phyloP scores from a whole-genome alignment of 2,329 filamentous ascomycete genomes.

The Lasiodiplodia theobromae region DNA sequence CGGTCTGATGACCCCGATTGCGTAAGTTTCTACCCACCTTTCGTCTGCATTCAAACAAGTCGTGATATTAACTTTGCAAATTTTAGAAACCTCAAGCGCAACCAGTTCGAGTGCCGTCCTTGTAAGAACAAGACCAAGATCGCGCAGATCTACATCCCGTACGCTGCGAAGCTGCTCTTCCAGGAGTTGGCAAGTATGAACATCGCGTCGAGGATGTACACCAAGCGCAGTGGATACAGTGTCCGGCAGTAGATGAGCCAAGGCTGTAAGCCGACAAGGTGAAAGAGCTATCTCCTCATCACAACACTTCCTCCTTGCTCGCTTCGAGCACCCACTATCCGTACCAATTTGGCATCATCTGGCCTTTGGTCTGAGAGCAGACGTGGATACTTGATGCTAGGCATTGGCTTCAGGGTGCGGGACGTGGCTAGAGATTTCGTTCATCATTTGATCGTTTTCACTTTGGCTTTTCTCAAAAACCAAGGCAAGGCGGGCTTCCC shows the following conservation, averaged over 20 bases:
- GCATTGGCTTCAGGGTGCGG: background rate
- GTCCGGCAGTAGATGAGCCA: conserved; percentile 47
- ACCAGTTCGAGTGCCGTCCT: conserved; percentile 93
- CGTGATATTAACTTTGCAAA: conserved; percentile 34
- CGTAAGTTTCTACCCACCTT: conserved; percentile 69
- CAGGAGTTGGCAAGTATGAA: conserved; percentile 99
- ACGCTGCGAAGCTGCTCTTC: conserved; percentile 97
- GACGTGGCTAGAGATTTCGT: background rate
- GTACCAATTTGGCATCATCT: background rate
- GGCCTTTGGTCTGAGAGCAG: background rate
- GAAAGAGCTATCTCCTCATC: background rate
- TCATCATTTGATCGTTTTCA: background rate
- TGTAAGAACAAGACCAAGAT: conserved; percentile 99
- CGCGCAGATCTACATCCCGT: conserved; percentile 96
- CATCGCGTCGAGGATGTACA: conserved; percentile 97
- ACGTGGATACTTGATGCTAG: background rate
- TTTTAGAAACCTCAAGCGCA: conserved; percentile 85
- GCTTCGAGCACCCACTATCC: background rate
- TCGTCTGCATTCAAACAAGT: conserved; percentile 31
- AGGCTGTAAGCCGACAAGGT: background rate
- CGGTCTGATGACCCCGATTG: conserved; percentile 97
- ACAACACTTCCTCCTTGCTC: background rate
- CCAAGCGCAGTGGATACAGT: conserved; percentile 77
- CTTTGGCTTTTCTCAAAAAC: background rate
- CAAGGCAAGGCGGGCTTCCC: background rate